A percentile compares a stretch with the other conserved stretches of the same genome.
Conservation (phyloP, 352 stramenopile genomes). For the Ophiocytium majus region DNA sequence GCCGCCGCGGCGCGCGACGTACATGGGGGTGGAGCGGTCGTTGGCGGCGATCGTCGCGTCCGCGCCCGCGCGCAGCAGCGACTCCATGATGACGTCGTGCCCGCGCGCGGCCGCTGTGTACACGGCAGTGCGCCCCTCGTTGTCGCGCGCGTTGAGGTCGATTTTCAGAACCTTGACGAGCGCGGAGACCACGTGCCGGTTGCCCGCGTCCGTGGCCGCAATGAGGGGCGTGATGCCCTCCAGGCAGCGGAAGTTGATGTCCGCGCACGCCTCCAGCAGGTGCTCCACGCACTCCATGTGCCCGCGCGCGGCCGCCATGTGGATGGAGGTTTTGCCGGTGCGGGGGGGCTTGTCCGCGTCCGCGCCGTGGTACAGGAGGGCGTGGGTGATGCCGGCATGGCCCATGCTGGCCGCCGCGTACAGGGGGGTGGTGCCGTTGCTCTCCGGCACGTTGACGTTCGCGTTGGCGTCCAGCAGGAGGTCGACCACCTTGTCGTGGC, state of each 20-base stretch:
- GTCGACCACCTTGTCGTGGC: not conserved
- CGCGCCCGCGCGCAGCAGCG: not conserved
- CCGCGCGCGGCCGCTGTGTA: not conserved
- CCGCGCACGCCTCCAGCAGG: not conserved
- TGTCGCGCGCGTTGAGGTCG: constrained; percentile 17
- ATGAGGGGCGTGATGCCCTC: not conserved
- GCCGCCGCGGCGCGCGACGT: not conserved
- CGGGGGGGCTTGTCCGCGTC: not conserved
- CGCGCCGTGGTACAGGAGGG: not conserved
- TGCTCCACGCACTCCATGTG: not conserved
- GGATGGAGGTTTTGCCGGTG: not conserved
- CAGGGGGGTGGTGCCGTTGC: not conserved
- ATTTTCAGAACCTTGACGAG: not conserved
- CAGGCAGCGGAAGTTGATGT: constrained; percentile 4
- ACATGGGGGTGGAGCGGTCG: not conserved
- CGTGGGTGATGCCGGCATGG: not conserved
- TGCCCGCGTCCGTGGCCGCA: not conserved
- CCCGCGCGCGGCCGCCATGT: not conserved
- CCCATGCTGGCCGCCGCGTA: not conserved
- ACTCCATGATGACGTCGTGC: not conserved
- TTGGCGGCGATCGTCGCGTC: not conserved
- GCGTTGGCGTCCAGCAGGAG: not conserved
- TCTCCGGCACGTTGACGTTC: not conserved
- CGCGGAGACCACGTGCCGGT: not conserved
- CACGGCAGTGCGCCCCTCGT: not conserved